phyloP scores from a whole-genome alignment of 2,329 filamentous ascomycete species.

The Xylaria sp. region DNA sequence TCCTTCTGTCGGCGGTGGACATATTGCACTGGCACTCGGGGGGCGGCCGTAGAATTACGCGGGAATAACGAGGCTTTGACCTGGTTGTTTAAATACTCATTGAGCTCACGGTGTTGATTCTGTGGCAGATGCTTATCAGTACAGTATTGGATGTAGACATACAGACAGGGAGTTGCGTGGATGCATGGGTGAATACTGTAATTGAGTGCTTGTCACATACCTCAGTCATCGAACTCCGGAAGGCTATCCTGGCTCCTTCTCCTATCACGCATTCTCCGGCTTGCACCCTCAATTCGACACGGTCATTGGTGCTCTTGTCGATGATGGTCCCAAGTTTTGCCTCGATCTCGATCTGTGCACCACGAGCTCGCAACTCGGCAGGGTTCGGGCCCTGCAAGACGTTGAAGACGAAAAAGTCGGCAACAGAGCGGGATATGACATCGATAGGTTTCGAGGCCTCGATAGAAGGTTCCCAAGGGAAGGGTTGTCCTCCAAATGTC shows the following conservation, averaged over 20 bases:
- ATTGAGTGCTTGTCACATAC: slow-evolving; percentile 59
- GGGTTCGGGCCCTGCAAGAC: slow-evolving; percentile 75
- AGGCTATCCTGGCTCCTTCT: slow-evolving; percentile 70
- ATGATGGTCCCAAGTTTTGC: slow-evolving; percentile 89
- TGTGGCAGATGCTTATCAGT: slow-evolving; percentile 49
- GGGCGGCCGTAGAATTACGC: slow-evolving; percentile 58
- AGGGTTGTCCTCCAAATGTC: slow-evolving; percentile 44
- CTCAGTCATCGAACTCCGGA: slow-evolving; percentile 90
- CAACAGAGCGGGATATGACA: slow-evolving; percentile 78
- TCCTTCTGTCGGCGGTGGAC: slow-evolving; percentile 85
- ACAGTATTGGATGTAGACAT: neutral
- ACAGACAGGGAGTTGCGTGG: neutral
- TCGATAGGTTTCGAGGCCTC: slow-evolving; percentile 76
- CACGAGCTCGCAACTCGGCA: slow-evolving; percentile 68
- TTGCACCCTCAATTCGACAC: slow-evolving; percentile 71
- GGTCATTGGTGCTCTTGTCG: slow-evolving; percentile 74
- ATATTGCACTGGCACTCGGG: slow-evolving; percentile 76
- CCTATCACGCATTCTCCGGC: slow-evolving; percentile 76
- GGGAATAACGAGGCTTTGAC: slow-evolving; percentile 68
- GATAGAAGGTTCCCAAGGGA: slow-evolving; percentile 73
- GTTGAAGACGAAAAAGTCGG: slow-evolving; percentile 80
- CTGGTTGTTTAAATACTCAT: slow-evolving; percentile 81
- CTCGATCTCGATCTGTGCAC: slow-evolving; percentile 88
- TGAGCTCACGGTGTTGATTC: slow-evolving; percentile 84
- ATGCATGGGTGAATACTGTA: neutral